Evolutionary conservation across 2,329 filamentous ascomycete genomes (phyloP), one percentile per base, ranked within the genome.

Genomic region (Curvularia eragrostidis): DNA sequence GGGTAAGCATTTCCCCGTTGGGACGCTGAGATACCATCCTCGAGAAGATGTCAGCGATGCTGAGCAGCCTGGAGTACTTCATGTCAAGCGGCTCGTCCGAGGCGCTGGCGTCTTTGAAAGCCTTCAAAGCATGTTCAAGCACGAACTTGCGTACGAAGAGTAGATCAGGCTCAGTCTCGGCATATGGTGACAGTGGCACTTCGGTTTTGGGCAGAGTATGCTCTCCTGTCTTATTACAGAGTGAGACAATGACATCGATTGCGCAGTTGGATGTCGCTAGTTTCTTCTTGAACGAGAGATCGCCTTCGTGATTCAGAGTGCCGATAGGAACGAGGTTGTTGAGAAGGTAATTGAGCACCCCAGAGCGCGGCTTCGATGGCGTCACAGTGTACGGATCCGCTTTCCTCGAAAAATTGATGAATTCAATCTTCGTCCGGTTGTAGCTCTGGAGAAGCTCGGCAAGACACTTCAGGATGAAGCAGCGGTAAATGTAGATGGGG

Each of bases 391-490:
- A 89, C 43, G 92, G 85, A 46, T 94, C 91, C 6, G 91, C 89
- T 72, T 93, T 97, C 59, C 94, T 89, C 65, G 96, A 98, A 80
- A 97, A 99, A 76, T 97, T 98, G 81, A 99, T 97, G 74, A 99
- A 98, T 74, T 99, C 96, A 42, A 99, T 87, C 82, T 99, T 99
- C 8, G 93, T 91, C 52, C 93, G 88, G 67, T 93, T 97, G 79
- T 98, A 99, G 70, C 90, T 96, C 56, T 91, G 88, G 13, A 99
- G 82, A 13, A 99, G 85, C 77, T 99, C 95, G 0, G 92, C 89
- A 38, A 99, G 81, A 70, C 93, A 97, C 73, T 95, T 93, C 30
- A 99, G 84, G 50, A 99, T 81, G 80, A 98, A 97, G 79, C 94
- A 97, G 47, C 95, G 88, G 73, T 98, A 99, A 52, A 98, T 89